Evolutionary conservation across 306 rosid genomes (phyloP).

Genomic region (Phaseolus lunatus): DNA sequence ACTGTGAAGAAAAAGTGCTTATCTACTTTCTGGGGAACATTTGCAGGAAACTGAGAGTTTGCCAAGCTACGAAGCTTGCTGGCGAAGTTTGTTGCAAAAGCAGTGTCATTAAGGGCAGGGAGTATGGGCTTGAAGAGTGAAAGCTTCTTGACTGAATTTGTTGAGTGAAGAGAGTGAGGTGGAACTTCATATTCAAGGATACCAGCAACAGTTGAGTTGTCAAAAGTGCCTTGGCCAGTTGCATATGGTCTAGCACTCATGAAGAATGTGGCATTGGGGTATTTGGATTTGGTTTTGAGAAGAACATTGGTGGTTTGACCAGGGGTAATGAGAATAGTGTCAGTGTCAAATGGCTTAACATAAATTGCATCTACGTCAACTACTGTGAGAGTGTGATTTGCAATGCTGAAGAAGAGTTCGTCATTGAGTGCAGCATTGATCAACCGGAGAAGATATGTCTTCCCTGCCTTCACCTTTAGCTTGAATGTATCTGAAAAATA

Average conservation of each 20-base stretch:
- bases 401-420: constrained; percentile 74
- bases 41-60: constrained; percentile 59
- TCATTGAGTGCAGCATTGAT: constrained; percentile 77
- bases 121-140: constrained; percentile 57
- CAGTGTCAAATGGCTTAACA: constrained; percentile 62
- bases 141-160: constrained; percentile 45
- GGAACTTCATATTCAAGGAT: constrained; percentile 60
- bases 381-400: constrained; percentile 66
- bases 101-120: constrained; percentile 69
- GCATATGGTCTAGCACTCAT: constrained; percentile 70
- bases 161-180: constrained; percentile 34
- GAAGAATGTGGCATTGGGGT: constrained; percentile 66
- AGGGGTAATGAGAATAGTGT: constrained; percentile 62
- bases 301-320: constrained; percentile 77
- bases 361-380: constrained; percentile 71
- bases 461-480: constrained; percentile 64
- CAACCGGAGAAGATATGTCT: constrained; percentile 65
- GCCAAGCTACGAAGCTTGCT: constrained; percentile 61
- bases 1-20: constrained; percentile 65
- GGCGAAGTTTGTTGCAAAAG: constrained; percentile 58
- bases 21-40: constrained; percentile 72
- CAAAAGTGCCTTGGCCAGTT: constrained; percentile 69
- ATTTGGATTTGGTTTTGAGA: constrained; percentile 58
- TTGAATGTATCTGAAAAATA: constrained; percentile 59
- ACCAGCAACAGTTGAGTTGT: constrained; percentile 74